Percentiles rank a stretch among this genome's conserved stretches.
Conservation (phyloP, 2,329 filamentous ascomycete genomes). For the Diaporthe australafricana region DNA sequence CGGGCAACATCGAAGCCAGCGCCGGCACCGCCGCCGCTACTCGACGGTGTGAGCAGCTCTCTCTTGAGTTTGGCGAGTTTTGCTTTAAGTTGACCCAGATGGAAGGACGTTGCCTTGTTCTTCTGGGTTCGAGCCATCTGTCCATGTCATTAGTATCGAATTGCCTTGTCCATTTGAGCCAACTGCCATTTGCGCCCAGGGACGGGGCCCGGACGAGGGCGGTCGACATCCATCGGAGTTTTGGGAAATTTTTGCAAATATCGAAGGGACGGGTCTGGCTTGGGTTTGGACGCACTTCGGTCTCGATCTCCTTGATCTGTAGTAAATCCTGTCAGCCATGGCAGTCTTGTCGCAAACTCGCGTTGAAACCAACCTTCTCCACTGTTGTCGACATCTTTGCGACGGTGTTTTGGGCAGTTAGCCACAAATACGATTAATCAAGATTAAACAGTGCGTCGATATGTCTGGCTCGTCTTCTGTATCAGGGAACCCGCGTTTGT, state of each 20-base stretch:
- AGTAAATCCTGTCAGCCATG: conserved; percentile 46
- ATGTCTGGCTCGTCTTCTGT: not conserved
- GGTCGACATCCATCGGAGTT: not conserved
- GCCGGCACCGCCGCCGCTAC: conserved; percentile 86
- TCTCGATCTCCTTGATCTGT: conserved; percentile 96
- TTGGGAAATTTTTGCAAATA: not conserved
- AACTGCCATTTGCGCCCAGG: not conserved
- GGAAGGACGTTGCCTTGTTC: conserved; percentile 94
- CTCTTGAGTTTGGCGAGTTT: conserved; percentile 98
- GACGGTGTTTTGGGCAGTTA: conserved; percentile 35
- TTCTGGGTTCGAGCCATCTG: conserved; percentile 83
- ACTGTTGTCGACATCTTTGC: conserved; percentile 93
- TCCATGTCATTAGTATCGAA: conserved; percentile 30
- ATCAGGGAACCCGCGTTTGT: not conserved
- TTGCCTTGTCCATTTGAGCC: not conserved
- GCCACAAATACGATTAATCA: not conserved
- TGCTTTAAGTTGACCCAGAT: conserved; percentile 95
- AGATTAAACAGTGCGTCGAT: not conserved
- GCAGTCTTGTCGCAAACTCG: conserved; percentile 19
- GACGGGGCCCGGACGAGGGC: not conserved
- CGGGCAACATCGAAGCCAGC: conserved; percentile 96
- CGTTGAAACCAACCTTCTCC: conserved; percentile 78
- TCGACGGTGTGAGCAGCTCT: conserved; percentile 87
- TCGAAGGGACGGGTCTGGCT: conserved; percentile 14
- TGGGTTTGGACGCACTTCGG: conserved; percentile 74